Base-by-base conservation (phyloP, 768 basidiomycete genomes). In the Amylocystis lapponica region DNA sequence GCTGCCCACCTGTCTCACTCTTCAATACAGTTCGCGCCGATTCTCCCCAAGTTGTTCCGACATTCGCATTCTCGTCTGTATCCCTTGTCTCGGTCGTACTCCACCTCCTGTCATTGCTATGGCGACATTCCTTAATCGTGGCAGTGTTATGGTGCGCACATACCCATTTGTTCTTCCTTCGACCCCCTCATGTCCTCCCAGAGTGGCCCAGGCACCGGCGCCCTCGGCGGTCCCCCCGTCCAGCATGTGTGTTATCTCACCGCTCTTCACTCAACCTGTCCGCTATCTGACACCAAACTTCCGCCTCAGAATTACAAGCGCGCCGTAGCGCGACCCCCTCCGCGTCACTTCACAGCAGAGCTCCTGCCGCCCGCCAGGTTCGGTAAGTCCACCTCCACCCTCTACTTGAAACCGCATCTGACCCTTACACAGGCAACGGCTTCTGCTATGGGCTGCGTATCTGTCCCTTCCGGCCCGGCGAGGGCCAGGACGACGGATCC, bases 381-480 rank as follows among this genome's bases (percentile, higher is more conserved):
- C 41, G 47, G 63, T 54, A 57, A 54, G 32, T 41, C n/a, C n/a
- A n/a, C n/a, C n/a, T n/a, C 27, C 21, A 20, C 47, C 7, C 9
- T 27, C 37, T n/a, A n/a, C n/a, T n/a, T n/a, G n/a, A n/a, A n/a
- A n/a, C n/a, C n/a, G n/a, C n/a, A n/a, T 38, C 36, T 57, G 27
- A 51, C 39, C 11, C 32, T 29, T 25, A 5, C 25, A n/a, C 43
- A 86, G 83, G 75, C 19, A 69, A 66, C 37, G 72, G 63, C 38
- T 68, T 72, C 45, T 72, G 70, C 50, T 84, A 78, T 61, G 82
- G 83, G 32, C 72, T 88, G 68, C 74, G 73, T 11, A 70, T 87
- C 25, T 66, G 58, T 29, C 70, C 82, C 13, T 57, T 77, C 41
- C 50, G 52, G 27, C n/a, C 29, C 3, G 53, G 50, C 17, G 65